Conservation (phyloP, 768 basidiomycete species). For the Fistulinella prunicolor region DNA sequence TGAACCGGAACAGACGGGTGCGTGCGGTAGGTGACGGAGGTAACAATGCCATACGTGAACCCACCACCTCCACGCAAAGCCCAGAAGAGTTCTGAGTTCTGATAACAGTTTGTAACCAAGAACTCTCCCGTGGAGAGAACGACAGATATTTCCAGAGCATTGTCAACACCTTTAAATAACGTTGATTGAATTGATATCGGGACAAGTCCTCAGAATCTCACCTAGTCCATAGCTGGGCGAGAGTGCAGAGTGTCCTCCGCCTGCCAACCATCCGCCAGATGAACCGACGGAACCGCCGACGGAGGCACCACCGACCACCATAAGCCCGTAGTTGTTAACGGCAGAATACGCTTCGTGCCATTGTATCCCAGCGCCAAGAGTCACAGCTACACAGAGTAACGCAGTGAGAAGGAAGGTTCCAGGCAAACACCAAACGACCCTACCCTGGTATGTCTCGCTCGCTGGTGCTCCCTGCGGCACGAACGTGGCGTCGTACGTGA, state of each 20-base stretch:
- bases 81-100: background rate
- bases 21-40: background rate
- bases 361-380: background rate
- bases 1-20: background rate
- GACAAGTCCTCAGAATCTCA: background rate
- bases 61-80: background rate
- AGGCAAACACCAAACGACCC: background rate
- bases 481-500: background rate
- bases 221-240: background rate
- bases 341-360: background rate
- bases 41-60: background rate
- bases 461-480: background rate
- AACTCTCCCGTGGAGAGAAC: background rate
- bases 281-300: background rate
- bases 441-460: background rate
- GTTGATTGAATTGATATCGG: background rate
- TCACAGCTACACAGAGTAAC: background rate
- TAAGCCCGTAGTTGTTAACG: background rate
- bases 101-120: background rate
- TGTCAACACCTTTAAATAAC: background rate
- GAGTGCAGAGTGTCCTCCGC: background rate
- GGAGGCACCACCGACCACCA: background rate
- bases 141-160: background rate
- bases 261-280: background rate
- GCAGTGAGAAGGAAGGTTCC: too few relatives aligned